Evolutionary conservation across 352 stramenopile genomes (phyloP).

Genomic region (Phytophthora quininea): DNA sequence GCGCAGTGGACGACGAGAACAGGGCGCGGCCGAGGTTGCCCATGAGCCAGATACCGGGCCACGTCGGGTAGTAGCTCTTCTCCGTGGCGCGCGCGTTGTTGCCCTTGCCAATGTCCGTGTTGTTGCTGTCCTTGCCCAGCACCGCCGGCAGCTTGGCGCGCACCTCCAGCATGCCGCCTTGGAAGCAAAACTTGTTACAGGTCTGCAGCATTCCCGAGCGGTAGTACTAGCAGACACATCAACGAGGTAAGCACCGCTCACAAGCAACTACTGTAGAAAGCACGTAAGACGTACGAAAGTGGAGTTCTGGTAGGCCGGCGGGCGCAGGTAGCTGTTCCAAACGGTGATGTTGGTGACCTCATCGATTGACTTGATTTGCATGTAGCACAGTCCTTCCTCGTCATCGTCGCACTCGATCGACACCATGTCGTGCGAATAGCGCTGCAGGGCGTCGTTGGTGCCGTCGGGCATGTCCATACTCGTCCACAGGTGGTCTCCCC

Average conservation of each 20-base stretch:
- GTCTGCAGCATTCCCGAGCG: conserved; percentile 90
- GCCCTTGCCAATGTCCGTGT: conserved; percentile 78
- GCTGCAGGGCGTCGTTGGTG: conserved; percentile 66
- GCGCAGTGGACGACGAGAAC: conserved; percentile 93
- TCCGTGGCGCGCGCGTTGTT: conserved; percentile 47
- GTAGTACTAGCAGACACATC: conserved; percentile 60
- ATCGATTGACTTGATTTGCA: conserved; percentile 62
- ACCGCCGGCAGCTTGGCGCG: conserved; percentile 90
- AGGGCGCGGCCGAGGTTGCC: conserved; percentile 95
- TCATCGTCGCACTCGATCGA: conserved; percentile 54
- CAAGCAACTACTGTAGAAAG: too few relatives aligned
- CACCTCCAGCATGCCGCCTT: conserved; percentile 93
- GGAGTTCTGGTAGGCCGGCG: conserved; percentile 56
- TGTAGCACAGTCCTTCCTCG: conserved; percentile 54
- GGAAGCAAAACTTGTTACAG: conserved; percentile 96
- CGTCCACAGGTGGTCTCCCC: conserved; percentile 68
- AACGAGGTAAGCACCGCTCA: conserved; percentile 1
- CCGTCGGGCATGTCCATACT: conserved; percentile 74
- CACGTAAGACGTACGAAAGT: conserved; percentile 40
- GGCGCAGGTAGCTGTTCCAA: conserved; percentile 73
- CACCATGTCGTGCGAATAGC: conserved; percentile 73
- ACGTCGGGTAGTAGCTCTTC: conserved; percentile 74
- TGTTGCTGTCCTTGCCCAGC: conserved; percentile 60
- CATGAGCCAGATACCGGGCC: conserved; percentile 96
- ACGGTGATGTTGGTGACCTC: conserved; percentile 62